These are phyloP conservation scores for Boletus vermiculosoides DNA, from an alignment of 768 basidiomycete species.

Conservation along the genomic window DNA sequence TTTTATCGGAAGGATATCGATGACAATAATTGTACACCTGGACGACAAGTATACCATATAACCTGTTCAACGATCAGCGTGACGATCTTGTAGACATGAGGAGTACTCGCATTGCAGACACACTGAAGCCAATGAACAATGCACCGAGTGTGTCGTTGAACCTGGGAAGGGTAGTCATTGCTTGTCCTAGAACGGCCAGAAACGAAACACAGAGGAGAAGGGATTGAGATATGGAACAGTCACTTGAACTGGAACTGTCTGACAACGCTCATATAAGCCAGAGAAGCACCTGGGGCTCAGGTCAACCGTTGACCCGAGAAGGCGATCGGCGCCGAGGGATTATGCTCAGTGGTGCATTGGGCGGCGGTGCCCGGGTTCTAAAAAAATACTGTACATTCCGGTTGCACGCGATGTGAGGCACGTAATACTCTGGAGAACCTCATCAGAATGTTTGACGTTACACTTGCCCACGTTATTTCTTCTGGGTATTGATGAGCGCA, in stretches of 20 bases:
- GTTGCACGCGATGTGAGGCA: neutral
- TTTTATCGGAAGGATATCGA: constrained; percentile 53
- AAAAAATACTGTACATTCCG: neutral
- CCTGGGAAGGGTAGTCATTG: constrained; percentile 18
- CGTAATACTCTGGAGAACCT: constrained; percentile 1
- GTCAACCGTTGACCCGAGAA: constrained; percentile 4
- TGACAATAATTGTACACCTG: constrained; percentile 57
- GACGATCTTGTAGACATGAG: neutral
- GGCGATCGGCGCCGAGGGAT: neutral
- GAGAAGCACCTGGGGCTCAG: neutral
- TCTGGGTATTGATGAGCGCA: neutral
- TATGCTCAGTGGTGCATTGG: neutral
- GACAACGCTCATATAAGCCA: constrained; percentile 9
- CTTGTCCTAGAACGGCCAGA: neutral
- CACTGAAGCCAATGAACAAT: constrained; percentile 55
- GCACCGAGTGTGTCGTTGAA: constrained; percentile 58
- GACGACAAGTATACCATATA: constrained; percentile 54
- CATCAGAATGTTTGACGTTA: constrained; percentile 6
- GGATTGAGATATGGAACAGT: neutral
- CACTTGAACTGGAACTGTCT: neutral
- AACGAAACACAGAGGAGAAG: neutral
- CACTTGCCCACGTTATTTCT: neutral
- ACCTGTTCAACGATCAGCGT: constrained; percentile 33
- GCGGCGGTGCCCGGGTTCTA: neutral
- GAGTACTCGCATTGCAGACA: constrained; percentile 37